These are phyloP conservation scores for Chrysoporthe cubensis DNA, from an alignment of 2,329 filamentous ascomycete species.

Conservation along the genomic window DNA sequence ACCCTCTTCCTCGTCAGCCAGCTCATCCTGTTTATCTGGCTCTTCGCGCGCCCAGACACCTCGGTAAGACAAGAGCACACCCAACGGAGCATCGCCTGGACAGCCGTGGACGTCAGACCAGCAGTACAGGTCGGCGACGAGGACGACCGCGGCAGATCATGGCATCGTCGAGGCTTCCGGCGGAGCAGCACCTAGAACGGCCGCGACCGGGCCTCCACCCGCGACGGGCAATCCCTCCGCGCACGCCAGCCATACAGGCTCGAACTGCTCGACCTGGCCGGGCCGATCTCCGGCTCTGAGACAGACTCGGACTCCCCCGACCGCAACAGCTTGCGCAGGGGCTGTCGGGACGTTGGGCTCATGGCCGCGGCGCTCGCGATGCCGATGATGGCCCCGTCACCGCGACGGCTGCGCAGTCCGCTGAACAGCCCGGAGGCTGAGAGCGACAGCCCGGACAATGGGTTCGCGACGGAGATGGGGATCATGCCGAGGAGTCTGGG, in stretches of 20 bases:
- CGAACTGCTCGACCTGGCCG: not conserved
- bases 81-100: not conserved
- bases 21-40: conserved; percentile 39
- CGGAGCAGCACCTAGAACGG: conserved; percentile 20
- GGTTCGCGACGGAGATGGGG: conserved; percentile 1
- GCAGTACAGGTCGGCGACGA: not conserved
- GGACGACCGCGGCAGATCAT: not conserved
- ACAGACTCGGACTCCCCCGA: not conserved
- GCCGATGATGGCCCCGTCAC: not conserved
- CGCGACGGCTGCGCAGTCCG: not conserved
- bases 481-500: conserved; percentile 1
- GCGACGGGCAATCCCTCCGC: not conserved
- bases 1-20: conserved; percentile 40
- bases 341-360: not conserved
- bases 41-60: conserved; percentile 34
- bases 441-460: not conserved
- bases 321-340: not conserved
- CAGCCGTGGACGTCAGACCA: not conserved
- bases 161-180: not conserved
- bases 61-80: not conserved
- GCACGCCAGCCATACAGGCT: conserved; percentile 4
- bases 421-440: not conserved
- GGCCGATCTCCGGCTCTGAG: not conserved
- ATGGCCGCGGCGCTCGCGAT: conserved; percentile 12
- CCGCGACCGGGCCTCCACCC: not conserved